Evolutionary conservation across 345 rosid genomes (phyloP).

Genomic region (Populus tremula): DNA sequence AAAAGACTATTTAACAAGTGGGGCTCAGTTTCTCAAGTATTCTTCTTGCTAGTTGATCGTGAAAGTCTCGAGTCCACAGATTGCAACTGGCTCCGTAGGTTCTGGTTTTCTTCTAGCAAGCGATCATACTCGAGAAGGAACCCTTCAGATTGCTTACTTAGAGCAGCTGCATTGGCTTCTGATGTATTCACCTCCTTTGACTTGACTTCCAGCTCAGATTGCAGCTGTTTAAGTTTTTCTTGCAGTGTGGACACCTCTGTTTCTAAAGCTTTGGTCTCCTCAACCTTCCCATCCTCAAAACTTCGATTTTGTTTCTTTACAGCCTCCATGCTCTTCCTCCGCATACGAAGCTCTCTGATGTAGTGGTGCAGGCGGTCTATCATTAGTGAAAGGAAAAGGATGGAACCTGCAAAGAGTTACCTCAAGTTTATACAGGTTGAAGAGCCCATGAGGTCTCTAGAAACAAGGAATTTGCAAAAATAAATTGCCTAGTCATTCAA

Average conservation of each 20-base stretch:
- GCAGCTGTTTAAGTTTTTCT: conserved; percentile 47
- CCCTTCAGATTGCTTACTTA: conserved; percentile 90
- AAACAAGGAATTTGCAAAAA: conserved; percentile 2
- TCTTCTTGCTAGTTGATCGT: conserved; percentile 68
- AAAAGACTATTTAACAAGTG: neutral
- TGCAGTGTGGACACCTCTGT: conserved; percentile 43
- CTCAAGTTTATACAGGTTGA: conserved; percentile 10
- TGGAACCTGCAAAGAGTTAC: conserved; percentile 55
- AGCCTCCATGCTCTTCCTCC: conserved; percentile 81
- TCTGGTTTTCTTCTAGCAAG: conserved; percentile 77
- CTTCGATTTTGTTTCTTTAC: conserved; percentile 58
- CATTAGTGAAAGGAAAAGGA: conserved; percentile 74
- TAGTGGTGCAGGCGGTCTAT: conserved; percentile 86
- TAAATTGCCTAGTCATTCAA: neutral
- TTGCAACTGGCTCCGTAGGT: conserved; percentile 58
- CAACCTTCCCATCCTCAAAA: conserved; percentile 58
- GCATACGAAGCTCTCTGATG: conserved; percentile 73
- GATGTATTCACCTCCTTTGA: conserved; percentile 51
- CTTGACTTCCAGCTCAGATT: conserved; percentile 48
- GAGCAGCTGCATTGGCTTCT: conserved; percentile 69
- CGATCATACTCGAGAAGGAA: conserved; percentile 90
- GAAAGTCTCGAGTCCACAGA: conserved; percentile 56
- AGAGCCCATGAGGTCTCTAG: neutral
- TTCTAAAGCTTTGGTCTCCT: conserved; percentile 57
- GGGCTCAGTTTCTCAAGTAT: conserved; percentile 36